A percentile compares a stretch with the other conserved stretches of the same genome.
Conservation (phyloP, 179 eudicot species). For the Spinacia oleracea region DNA sequence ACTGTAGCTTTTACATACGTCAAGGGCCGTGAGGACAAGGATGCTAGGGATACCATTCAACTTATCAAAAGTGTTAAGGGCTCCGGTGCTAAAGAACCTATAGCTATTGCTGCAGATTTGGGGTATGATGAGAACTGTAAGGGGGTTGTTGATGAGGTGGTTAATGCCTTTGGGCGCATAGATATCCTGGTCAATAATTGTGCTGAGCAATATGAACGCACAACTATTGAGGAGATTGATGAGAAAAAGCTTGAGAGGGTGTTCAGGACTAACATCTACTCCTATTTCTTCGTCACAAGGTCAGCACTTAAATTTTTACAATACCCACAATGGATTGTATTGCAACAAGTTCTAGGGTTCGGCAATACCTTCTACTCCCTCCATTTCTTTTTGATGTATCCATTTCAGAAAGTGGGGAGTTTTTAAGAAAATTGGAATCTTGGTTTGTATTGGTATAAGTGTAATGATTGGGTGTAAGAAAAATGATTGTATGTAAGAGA, state of each 20-base stretch:
- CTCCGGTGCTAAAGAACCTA: slow-evolving; percentile 59
- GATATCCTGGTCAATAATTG: slow-evolving; percentile 75
- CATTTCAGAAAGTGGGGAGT: no score
- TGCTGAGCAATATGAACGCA: slow-evolving; percentile 63
- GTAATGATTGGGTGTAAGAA: no score
- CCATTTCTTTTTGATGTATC: no score
- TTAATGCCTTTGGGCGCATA: slow-evolving; percentile 54
- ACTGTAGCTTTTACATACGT: slow-evolving; percentile 87
- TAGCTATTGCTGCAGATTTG: slow-evolving; percentile 60
- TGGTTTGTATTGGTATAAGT: no score
- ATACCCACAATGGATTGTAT: neutral
- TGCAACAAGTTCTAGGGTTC: no score
- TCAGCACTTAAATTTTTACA: neutral
- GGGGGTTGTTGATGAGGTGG: slow-evolving; percentile 72
- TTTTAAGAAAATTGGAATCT: no score
- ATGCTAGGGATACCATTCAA: slow-evolving; percentile 55
- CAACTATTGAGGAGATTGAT: slow-evolving; percentile 65
- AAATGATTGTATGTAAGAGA: no score
- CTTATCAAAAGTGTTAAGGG: slow-evolving; percentile 50
- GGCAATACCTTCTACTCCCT: no score
- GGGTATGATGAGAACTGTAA: slow-evolving; percentile 73
- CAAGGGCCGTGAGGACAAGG: slow-evolving; percentile 68
- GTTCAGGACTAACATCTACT: slow-evolving; percentile 80
- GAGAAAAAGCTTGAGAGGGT: slow-evolving; percentile 69
- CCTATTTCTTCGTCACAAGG: slow-evolving; percentile 71